Base-by-base conservation (phyloP, 2,329 filamentous ascomycete genomes). In the Exophiala bonariae region DNA sequence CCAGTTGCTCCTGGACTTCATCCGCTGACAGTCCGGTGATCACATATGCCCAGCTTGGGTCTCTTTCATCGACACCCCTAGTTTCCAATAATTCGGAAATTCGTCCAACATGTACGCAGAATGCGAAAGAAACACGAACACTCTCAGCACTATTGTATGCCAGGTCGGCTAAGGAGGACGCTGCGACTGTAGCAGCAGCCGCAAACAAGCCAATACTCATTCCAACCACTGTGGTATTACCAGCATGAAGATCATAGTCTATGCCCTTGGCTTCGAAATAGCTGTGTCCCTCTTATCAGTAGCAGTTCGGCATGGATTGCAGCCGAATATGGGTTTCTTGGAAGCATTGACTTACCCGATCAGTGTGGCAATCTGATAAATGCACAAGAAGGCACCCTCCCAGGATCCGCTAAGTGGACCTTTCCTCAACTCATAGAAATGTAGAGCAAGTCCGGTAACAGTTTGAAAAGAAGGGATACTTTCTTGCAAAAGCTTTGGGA, bases 181-280 rank as follows among this genome's bases (percentile, higher is more conserved):
- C 63, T 2, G 75, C 26, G 0, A 74, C 63, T 0, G 77, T 56
- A 1, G 74, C 75, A 14, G 70, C 63, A 1, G 67, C 59, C 3
- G 72, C 57, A 1, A 78, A 51, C 0, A 78, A 53, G 1, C 76
- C 76, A n/a, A 71, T 67, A 9, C 76, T 69, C 3, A 77, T 52
- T 3, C 71, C 74, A 10, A 64, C 59, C 11, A 76, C 63, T 28
- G 46, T 60, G 2, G 61, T 63, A 39, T 59, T 61, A 16, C 53
- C 43, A 30, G 44, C 31, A 28, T 54, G 46, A 13, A 61, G 53
- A 17, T 60, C 54, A 44, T 57, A 62, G 20, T 60, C 52, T 14
- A 55, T 44, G 31, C 52, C 46, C 18, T 59, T 35, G 3, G 56
- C 58, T 42, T 69, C 28, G n/a, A 31, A 61, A 46, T 67, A 56